Evolutionary conservation across 257 asterid genomes (phyloP), one percentile per base, ranked within the genome.

Genomic region (Echites panduratus): DNA sequence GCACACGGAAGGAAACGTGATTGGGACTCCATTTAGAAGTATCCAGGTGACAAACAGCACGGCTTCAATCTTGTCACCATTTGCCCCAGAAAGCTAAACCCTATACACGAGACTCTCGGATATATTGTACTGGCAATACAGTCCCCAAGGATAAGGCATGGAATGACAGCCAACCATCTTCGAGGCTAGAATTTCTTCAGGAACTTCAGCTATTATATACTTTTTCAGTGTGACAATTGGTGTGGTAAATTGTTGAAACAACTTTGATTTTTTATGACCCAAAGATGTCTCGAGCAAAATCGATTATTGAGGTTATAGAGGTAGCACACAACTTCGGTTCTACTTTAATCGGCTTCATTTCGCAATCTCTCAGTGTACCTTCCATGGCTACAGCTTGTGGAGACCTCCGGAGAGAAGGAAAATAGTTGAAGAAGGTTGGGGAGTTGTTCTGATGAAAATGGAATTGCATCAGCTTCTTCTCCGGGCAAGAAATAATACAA

Each of bases 271-370:
- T n/a, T n/a, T n/a, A n/a, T n/a, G 77, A 57, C 13, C 87, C 96
- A 0, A 90, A 27, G 29, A 90, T 86, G 6, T 17, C 7, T 61
- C 35, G 75, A 6, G 87, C 78, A 78, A 91, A n/a, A n/a, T n/a
- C n/a, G n/a, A n/a, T n/a, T n/a, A n/a, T n/a, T n/a, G n/a, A n/a
- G n/a, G 79, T 91, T 53, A 77, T 72, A 4, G 98, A 90, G 0
- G 96, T 87, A 0, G 98, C 89, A 41, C 96, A 92, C 38, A 78
- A 70, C 78, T 92, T 92, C 52, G 80, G 90, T 79, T 92, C 96
- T 2, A 96, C 90, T 20, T 77, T 65, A 44, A 92, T 85, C 68
- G 90, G 88, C 26, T 68, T 26, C 26, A 76, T 32, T 78, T 88
- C 94, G 6, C 98, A 92, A 57, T 87, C 77, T 72, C 84, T 78